Conservation (phyloP, 352 stramenopile species). For the Phytophthora tubulina region DNA sequence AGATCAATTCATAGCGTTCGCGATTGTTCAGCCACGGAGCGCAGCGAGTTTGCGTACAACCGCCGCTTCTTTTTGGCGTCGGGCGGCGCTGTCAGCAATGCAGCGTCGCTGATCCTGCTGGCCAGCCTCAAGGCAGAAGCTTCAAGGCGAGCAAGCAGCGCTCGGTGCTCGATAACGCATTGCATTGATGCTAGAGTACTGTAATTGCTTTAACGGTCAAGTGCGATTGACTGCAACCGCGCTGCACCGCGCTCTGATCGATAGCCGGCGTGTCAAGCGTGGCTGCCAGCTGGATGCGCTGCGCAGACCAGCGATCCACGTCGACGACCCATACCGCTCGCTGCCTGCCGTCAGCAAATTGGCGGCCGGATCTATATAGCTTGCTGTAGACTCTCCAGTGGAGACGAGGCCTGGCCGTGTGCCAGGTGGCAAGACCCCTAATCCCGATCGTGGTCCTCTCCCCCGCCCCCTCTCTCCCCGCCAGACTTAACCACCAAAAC, state of each 20-base stretch:
- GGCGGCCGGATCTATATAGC: background rate
- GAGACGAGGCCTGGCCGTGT: background rate
- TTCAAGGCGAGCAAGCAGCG: background rate
- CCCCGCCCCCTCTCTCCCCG: slow-evolving; percentile 30
- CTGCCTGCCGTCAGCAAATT: background rate
- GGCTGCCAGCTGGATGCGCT: background rate
- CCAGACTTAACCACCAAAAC: slow-evolving; percentile 32
- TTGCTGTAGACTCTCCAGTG: no score
- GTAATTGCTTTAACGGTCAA: slow-evolving; percentile 5
- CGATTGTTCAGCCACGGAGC: background rate
- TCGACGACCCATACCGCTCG: slow-evolving; percentile 18
- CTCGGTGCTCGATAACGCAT: background rate
- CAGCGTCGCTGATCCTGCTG: background rate
- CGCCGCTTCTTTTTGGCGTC: background rate
- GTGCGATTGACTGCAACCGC: slow-evolving; percentile 1
- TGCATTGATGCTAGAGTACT: no score
- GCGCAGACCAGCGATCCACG: background rate
- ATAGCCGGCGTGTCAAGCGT: background rate
- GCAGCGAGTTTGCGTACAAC: background rate
- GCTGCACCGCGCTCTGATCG: slow-evolving; percentile 24
- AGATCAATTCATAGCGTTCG: background rate
- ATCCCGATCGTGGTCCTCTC: slow-evolving; percentile 26
- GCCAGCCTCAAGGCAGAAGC: background rate
- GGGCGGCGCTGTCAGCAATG: background rate
- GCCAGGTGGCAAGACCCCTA: slow-evolving; percentile 30